Evolutionary conservation across 2,329 filamentous ascomycete species (phyloP), one percentile per base, ranked within the genome.

Genomic region (Cladorrhinum sp.): DNA sequence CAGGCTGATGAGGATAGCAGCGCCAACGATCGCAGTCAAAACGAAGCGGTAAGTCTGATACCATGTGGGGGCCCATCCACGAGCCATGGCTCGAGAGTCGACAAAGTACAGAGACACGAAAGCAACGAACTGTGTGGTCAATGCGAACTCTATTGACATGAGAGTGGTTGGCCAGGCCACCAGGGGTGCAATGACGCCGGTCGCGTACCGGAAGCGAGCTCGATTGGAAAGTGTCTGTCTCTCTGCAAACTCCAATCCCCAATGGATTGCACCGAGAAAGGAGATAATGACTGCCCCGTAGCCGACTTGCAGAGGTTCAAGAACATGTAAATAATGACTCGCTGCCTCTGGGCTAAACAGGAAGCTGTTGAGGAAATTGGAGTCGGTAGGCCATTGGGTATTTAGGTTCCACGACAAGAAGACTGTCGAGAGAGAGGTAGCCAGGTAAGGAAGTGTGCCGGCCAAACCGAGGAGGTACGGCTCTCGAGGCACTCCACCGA

Each of bases 221-320:
- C 90, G 87, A 64, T 82, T 68, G 0, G 52, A 68, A 69, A 71
- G 84, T 75, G 75, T 87, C 77, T 73, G 81, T 87, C 77, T 88
- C 79, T 83, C 83, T 55, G 90, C 90, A 74, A 88, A 96, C 76
- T 96, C 92, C 18, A 96, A 81, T 59, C 93, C 93, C 94, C 85
- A 97, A 76, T 97, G 94, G 70, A 96, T 87, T 33, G 93, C 93
- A 50, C 94, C 94, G 1, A 97, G 84, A 81, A 96, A 97, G 26
- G 92, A 96, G 69, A 96, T 90, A 69, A 96, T 95, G 61, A 96
- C 86, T 53, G 93, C 94, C 59, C 94, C 93, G 69, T 96, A 96
- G 62, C 92, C 93, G 58, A 97, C 83, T 75, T 97, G 94, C 57
- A 97, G 77, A 12, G 92, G 92, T 77, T 96, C 92, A 28, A 96